Conservation (phyloP, 768 basidiomycete genomes). For the Melanogaster broomeanus region DNA sequence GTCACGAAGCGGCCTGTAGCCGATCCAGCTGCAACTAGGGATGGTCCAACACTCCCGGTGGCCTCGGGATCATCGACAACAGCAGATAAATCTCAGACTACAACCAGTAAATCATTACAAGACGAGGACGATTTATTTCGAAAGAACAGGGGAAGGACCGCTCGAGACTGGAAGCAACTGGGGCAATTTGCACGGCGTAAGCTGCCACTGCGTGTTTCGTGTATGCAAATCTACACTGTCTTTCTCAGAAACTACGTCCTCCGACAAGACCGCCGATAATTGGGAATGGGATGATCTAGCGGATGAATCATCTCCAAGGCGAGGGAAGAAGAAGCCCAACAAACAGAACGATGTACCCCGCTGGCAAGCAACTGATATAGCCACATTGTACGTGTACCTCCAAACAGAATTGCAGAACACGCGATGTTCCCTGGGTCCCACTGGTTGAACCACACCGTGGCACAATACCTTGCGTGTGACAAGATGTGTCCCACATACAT, state of each 20-base stretch:
- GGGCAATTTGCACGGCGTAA: conserved; percentile 58
- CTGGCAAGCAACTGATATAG: conserved; percentile 45
- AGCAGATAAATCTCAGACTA: conserved; percentile 1
- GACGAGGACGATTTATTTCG: conserved; percentile 75
- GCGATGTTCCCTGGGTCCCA: background rate
- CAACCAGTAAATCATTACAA: conserved; percentile 24
- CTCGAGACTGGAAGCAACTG: conserved; percentile 59
- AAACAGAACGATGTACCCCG: conserved; percentile 32
- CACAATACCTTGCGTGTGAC: background rate
- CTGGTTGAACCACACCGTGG: background rate
- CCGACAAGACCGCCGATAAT: conserved; percentile 21
- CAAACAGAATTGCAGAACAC: background rate
- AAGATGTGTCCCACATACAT: conserved; percentile 17
- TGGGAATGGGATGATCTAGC: conserved; percentile 18
- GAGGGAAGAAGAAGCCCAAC: conserved; percentile 39
- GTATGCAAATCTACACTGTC: conserved; percentile 4
- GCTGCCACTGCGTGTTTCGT: conserved; percentile 8
- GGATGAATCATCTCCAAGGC: conserved; percentile 31
- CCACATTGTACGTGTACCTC: conserved; percentile 41
- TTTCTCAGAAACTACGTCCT: conserved; percentile 24
- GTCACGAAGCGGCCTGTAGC: conserved; percentile 29
- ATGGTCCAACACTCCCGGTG: background rate
- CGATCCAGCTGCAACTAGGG: conserved; percentile 8
- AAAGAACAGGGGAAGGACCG: conserved; percentile 59
- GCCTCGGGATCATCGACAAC: conserved; percentile 14